phyloP scores from a whole-genome alignment of 164 flowering plant genomes.

The Macadamia integrifolia region DNA sequence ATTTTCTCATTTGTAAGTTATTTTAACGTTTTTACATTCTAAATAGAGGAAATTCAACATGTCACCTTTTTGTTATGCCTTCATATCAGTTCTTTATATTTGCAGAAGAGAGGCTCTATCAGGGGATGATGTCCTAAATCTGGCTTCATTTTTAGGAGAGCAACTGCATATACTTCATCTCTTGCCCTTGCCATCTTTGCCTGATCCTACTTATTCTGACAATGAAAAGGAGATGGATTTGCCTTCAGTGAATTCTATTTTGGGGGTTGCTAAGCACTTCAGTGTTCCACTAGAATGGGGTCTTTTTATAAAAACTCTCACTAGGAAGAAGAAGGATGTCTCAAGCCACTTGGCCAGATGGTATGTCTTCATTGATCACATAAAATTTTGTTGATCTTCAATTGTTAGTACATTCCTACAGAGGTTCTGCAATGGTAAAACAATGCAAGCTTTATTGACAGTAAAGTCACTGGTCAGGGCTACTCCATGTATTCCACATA shows the following conservation, averaged over 20 bases:
- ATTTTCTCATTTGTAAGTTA: constrained; percentile 76
- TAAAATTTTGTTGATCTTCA: not conserved
- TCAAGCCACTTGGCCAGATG: constrained; percentile 52
- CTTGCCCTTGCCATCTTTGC: constrained; percentile 54
- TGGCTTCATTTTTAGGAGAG: constrained; percentile 84
- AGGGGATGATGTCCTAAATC: constrained; percentile 43
- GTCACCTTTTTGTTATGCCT: not conserved
- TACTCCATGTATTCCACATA: too few relatives aligned
- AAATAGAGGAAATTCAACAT: not conserved
- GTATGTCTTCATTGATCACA: constrained; percentile 30
- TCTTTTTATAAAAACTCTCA: constrained; percentile 44
- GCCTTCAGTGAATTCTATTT: constrained; percentile 14
- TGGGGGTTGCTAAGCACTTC: constrained; percentile 13
- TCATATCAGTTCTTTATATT: constrained; percentile 7
- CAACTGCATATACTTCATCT: constrained; percentile 74
- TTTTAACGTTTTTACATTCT: constrained; percentile 5
- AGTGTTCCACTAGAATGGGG: constrained; percentile 50
- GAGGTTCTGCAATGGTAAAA: not conserved
- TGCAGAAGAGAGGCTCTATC: constrained; percentile 70
- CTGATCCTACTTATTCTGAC: constrained; percentile 12
- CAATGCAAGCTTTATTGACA: not conserved
- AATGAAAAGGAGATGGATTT: constrained; percentile 10
- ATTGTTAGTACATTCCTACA: too few relatives aligned
- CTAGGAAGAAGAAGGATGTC: constrained; percentile 43
- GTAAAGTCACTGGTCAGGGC: not conserved